These are phyloP conservation scores for Leccinum pseudoinsigne DNA, from an alignment of 1,284 basidiomycete genomes.

Conservation along the genomic window DNA sequence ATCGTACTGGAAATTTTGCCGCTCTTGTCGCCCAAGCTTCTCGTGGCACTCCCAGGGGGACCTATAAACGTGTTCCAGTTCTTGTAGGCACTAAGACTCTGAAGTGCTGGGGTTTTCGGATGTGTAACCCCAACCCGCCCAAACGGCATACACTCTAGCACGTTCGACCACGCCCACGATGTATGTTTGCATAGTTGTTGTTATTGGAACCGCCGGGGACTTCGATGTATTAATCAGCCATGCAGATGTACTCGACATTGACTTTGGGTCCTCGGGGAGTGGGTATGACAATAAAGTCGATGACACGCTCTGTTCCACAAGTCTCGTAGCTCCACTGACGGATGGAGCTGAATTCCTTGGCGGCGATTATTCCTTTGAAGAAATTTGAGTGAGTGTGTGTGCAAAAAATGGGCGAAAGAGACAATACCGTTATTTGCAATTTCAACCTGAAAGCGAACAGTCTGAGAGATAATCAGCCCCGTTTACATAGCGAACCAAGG, in stretches of 20 bases:
- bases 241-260: slow-evolving; percentile 99
- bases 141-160: slow-evolving; percentile 75
- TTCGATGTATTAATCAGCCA: slow-evolving; percentile 99
- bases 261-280: slow-evolving; percentile 98
- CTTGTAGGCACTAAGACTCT: slow-evolving; percentile 88
- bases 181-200: slow-evolving; percentile 99
- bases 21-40: too few relatives aligned
- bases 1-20: slow-evolving; percentile 98
- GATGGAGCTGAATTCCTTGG: slow-evolving; percentile 98
- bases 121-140: slow-evolving; percentile 98
- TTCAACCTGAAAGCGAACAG: slow-evolving; percentile 52
- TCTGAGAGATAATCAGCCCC: slow-evolving; percentile 15
- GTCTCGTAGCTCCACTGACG: slow-evolving; percentile 99
- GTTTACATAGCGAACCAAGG: neutral
- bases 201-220: slow-evolving; percentile 98
- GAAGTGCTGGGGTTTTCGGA: slow-evolving; percentile 96
- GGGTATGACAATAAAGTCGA: slow-evolving; percentile 99
- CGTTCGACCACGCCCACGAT: slow-evolving; percentile 99
- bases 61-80: slow-evolving; percentile 99
- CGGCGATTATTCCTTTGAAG: slow-evolving; percentile 79
- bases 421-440: slow-evolving; percentile 86
- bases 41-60: slow-evolving; percentile 98
- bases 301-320: slow-evolving; percentile 92
- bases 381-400: slow-evolving; percentile 25
- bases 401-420: slow-evolving; percentile 16